Base-by-base conservation (phyloP, 2,329 filamentous ascomycete species). In the Trichoderma brevicompactum region DNA sequence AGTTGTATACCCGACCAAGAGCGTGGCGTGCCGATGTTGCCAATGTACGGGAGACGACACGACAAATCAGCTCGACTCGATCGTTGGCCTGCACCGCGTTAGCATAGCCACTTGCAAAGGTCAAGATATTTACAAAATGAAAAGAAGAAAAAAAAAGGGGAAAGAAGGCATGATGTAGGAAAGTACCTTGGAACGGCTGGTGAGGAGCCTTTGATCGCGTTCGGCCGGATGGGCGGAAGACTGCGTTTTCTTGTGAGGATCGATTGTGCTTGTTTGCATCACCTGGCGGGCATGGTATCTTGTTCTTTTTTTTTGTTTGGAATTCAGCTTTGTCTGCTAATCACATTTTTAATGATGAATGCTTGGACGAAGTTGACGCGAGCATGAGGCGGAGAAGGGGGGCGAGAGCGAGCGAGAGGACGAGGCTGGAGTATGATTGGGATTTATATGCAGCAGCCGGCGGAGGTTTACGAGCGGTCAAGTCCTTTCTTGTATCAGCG, bases 241-340 rank as follows among this genome's bases (percentile, higher is more conserved):
- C 15, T 41, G 19, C 36, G 36, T 54, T 54, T 41, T 46, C 17
- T 43, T 36, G 40, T n/a, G 40, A 54, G 48, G 59, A 44, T 53
- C 6, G 40, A 32, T 32, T 7, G 3, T 38, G 40, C 40, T 53
- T 43, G 10, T 34, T 62, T 63, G 40, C 60, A 63, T 63, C 38
- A 10, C 34, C 38, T 32, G 58, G 58, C 58, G 12, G 38, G 38
- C 15, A 23, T 38, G 56, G 34, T 40, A 40, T 61, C 38, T 50
- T 32, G 15, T 43, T 4, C n/a, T 10, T 49, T 9, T 10, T 49
- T 9, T 34, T 17, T 19, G 23, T 28, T 19, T 53, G 40, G 41
- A 10, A 23, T 34, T 28, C 43, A n/a, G 50, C 50, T 34, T 64
- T 56, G 32, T 59, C 55, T 52, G 36, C 46, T 10, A 34, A 50